Evolutionary conservation across 441 rosid species (phyloP).

Genomic region (Corymbia calophylla): DNA sequence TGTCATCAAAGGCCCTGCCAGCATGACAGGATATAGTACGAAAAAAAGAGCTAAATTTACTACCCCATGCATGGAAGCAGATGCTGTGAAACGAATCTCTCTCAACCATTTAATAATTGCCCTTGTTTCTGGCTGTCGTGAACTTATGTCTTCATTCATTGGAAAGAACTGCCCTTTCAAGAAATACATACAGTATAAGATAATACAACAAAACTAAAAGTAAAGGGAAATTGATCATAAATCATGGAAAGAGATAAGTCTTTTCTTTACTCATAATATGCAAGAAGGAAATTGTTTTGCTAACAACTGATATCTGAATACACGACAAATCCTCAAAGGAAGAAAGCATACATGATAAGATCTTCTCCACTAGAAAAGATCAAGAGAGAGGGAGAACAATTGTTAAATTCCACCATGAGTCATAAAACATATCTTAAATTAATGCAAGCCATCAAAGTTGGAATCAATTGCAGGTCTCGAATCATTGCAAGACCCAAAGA

Average conservation of each 20-base stretch:
- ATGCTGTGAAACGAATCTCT: slow-evolving; percentile 68
- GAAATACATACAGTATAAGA: neutral
- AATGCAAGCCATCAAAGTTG: neutral
- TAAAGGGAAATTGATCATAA: neutral
- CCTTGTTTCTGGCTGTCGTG: slow-evolving; percentile 78
- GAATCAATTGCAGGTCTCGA: neutral
- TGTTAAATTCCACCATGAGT: neutral
- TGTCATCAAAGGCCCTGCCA: neutral
- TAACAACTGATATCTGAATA: neutral
- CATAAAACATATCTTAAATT: neutral
- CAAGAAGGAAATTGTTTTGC: neutral
- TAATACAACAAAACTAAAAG: neutral
- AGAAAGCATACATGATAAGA: neutral
- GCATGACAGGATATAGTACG: neutral
- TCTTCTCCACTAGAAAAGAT: neutral
- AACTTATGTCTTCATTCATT: slow-evolving; percentile 43
- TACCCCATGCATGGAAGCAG: slow-evolving; percentile 97
- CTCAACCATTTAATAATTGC: slow-evolving; percentile 86
- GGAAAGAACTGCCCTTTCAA: slow-evolving; percentile 59
- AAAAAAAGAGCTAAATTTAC: neutral
- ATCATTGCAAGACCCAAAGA: neutral
- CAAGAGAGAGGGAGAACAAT: neutral
- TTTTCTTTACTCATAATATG: neutral
- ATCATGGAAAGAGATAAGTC: neutral
- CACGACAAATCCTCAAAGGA: neutral